Evolutionary conservation across 129 eudicot species (phyloP), one percentile per base, ranked within the genome.

Genomic region (Heracleum sosnowskyi): DNA sequence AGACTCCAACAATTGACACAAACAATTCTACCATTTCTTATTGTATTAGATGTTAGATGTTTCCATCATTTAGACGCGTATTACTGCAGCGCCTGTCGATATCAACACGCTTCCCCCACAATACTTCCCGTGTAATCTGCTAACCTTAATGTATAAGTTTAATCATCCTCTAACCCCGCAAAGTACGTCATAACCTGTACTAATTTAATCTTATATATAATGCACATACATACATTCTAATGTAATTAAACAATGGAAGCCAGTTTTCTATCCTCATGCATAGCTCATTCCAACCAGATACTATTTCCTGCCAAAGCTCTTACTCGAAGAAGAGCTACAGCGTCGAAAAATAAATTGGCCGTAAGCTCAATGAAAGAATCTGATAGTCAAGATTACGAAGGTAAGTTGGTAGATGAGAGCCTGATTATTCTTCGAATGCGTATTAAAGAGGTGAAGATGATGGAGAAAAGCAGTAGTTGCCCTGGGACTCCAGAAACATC

Each of bases 351-450:
- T 40, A 41, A 39, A n/a, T 18, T 73, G 15, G 34, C 75, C 2
- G 85, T 81, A 17, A 78, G 11, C 47, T 84, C 79, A 16, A 4
- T 17, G 57, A 81, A 81, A 39, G 86, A 86, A 62, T 49, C 28
- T 31, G 77, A 79, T 31, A 78, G 76, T 63, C 40, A 39, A 69
- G 64, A 81, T 57, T 40, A 55, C 11, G 69, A 74, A 13, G 84
- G 88, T 2, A 86, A 83, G 66, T 66, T 85, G 1, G 91, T 91
- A 37, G 92, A 92, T 34, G 90, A 90, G 33, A 86, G 82, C 68
- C 84, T 90, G 96, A 82, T 85, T 53, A 82, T 86, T n/a, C 83
- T 90, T 26, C 78, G 87, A 53, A 82, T 84, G 89, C 80, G 93
- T 11, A 86, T 88, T 34, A 84, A 79, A 81, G 84, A 86, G 10